phyloP scores from a whole-genome alignment of 345 rosid genomes.

The Camelina neglecta region DNA sequence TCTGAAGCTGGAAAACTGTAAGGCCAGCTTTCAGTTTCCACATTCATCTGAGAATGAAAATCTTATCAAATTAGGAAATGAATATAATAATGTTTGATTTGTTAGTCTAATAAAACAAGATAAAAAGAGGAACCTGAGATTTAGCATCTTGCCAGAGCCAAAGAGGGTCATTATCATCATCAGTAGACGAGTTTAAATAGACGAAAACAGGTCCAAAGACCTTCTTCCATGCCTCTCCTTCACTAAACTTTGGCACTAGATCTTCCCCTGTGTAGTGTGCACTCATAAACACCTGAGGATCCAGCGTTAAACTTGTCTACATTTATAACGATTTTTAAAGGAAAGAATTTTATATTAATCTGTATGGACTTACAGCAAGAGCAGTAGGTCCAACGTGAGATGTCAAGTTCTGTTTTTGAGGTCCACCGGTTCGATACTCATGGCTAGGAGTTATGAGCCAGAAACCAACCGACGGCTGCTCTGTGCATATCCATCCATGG shows the following conservation, averaged over 20 bases:
- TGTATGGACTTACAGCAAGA: constrained; percentile 59
- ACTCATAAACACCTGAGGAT: constrained; percentile 74
- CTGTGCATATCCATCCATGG: constrained; percentile 85
- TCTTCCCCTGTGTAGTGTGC: constrained; percentile 88
- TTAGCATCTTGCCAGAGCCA: constrained; percentile 94
- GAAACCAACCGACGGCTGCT: constrained; percentile 69
- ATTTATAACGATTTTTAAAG: neutral
- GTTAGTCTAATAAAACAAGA: neutral
- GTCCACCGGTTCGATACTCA: constrained; percentile 88
- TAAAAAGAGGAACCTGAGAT: constrained; percentile 58
- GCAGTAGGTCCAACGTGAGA: constrained; percentile 88
- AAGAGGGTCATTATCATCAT: constrained; percentile 59
- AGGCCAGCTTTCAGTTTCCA: constrained; percentile 86
- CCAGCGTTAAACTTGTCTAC: neutral
- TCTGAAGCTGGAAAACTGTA: constrained; percentile 89
- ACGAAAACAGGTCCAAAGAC: constrained; percentile 91
- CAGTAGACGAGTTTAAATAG: constrained; percentile 66
- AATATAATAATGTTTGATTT: neutral
- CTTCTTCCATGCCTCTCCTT: constrained; percentile 83
- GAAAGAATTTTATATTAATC: neutral
- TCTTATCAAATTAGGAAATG: neutral
- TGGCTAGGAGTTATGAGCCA: constrained; percentile 92
- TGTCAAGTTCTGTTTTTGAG: constrained; percentile 82
- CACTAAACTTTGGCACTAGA: constrained; percentile 60
- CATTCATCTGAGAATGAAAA: constrained; percentile 54